Evolutionary conservation across 768 basidiomycete genomes (phyloP).

Genomic region (Tubosaeta brunneosetosa): DNA sequence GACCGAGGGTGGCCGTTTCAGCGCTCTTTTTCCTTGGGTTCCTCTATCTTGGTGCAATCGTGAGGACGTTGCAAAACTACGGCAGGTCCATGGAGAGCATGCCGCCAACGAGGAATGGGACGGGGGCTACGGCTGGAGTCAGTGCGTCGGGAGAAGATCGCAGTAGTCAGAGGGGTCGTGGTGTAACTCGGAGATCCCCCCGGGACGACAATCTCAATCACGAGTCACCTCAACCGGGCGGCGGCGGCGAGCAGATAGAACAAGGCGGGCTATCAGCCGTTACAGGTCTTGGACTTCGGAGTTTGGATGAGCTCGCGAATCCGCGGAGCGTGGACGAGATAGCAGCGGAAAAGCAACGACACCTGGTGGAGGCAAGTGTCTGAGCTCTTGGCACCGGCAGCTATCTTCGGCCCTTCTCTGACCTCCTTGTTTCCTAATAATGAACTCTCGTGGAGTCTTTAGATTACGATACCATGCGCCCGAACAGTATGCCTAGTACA

Average conservation of each 20-base stretch:
- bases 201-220: not conserved
- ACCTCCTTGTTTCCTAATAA: too few species aligned
- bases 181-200: not conserved
- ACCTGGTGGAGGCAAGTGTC: not conserved
- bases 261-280: constrained; percentile 23
- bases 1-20: constrained; percentile 53
- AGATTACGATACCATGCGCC: not conserved
- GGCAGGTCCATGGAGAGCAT: constrained; percentile 26
- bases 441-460: too few species aligned
- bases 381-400: not conserved
- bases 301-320: constrained; percentile 17
- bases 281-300: constrained; percentile 25
- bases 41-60: constrained; percentile 56
- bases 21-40: constrained; percentile 52
- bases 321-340: constrained; percentile 1
- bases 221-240: not conserved
- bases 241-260: constrained; percentile 10
- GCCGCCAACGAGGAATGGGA: not conserved
- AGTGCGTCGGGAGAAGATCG: not conserved
- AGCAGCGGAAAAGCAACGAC: constrained; percentile 8
- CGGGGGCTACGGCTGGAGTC: not conserved
- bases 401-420: too few species aligned
- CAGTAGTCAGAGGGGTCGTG: constrained; percentile 3
- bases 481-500: not conserved
- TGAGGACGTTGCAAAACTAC: constrained; percentile 59